Evolutionary conservation across 495 filamentous ascomycete genomes (phyloP).

Genomic region (Xylaria palmicola): DNA sequence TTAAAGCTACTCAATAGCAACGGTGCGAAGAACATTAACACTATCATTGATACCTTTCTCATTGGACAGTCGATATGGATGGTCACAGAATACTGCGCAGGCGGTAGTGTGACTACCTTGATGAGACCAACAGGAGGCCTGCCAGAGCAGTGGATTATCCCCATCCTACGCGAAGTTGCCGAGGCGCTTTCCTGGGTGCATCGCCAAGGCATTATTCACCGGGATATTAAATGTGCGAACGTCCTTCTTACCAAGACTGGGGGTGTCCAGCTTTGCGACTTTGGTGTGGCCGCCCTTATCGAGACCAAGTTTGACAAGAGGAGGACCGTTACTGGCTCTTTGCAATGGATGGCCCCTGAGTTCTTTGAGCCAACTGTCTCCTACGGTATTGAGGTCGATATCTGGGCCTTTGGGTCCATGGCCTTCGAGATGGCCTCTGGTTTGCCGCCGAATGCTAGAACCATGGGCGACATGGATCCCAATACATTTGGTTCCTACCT

Average conservation of each 20-base stretch:
- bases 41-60: constrained; percentile 54
- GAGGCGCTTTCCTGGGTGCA: constrained; percentile 47
- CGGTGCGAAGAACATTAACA: constrained; percentile 73
- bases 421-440: constrained; percentile 76
- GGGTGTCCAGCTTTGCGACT: constrained; percentile 74
- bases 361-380: constrained; percentile 45
- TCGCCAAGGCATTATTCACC: constrained; percentile 72
- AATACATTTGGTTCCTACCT: too few species aligned
- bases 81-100: constrained; percentile 76
- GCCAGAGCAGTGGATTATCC: constrained; percentile 45
- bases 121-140: constrained; percentile 48
- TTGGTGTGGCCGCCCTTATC: constrained; percentile 72
- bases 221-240: constrained; percentile 80
- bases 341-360: constrained; percentile 83
- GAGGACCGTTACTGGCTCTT: constrained; percentile 75
- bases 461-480: too few species aligned
- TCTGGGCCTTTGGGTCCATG: constrained; percentile 79
- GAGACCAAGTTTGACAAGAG: constrained; percentile 68
- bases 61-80: constrained; percentile 65
- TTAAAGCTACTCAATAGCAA: constrained; percentile 71
- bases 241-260: constrained; percentile 75
- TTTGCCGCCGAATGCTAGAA: constrained; percentile 61
- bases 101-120: constrained; percentile 74
- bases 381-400: constrained; percentile 61
- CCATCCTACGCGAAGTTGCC: not conserved